These are phyloP conservation scores for Citrus cavaleriei DNA, from an alignment of 345 rosid species.

Conservation along the genomic window DNA sequence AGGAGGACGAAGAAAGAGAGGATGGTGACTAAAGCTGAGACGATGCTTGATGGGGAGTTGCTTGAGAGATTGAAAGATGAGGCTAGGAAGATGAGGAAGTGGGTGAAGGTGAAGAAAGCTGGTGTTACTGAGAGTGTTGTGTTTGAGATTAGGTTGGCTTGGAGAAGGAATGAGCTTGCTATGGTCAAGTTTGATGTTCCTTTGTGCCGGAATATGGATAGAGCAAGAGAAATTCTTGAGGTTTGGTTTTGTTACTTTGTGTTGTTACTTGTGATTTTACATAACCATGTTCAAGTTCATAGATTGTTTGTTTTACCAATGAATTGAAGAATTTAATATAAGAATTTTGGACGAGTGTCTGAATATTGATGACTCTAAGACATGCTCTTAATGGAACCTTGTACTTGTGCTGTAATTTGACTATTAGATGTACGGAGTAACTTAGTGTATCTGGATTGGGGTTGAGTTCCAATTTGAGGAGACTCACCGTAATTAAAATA, in stretches of 20 bases:
- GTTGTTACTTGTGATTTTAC: background rate
- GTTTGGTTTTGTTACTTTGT: slow-evolving; percentile 29
- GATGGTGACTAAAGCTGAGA: slow-evolving; percentile 46
- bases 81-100: slow-evolving; percentile 58
- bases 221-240: slow-evolving; percentile 83
- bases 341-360: background rate
- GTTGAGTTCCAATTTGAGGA: background rate
- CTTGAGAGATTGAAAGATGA: slow-evolving; percentile 56
- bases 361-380: background rate
- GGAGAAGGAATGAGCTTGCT: slow-evolving; percentile 63
- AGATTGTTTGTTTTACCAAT: background rate
- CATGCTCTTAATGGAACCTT: background rate
- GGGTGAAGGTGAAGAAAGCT: slow-evolving; percentile 86
- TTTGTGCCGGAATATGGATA: slow-evolving; percentile 72
- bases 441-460: background rate
- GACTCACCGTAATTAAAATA: background rate
- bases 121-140: slow-evolving; percentile 71
- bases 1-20: slow-evolving; percentile 60
- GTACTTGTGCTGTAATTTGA: background rate
- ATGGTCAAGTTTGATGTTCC: slow-evolving; percentile 76
- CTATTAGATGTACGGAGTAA: background rate
- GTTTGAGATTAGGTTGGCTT: slow-evolving; percentile 45
- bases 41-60: slow-evolving; percentile 47
- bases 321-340: background rate
- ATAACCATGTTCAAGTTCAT: background rate